A percentile compares a stretch with the other conserved stretches of the same genome.
phyloP scores from a whole-genome alignment of 306 rosid species.

The Lupinus albus region DNA sequence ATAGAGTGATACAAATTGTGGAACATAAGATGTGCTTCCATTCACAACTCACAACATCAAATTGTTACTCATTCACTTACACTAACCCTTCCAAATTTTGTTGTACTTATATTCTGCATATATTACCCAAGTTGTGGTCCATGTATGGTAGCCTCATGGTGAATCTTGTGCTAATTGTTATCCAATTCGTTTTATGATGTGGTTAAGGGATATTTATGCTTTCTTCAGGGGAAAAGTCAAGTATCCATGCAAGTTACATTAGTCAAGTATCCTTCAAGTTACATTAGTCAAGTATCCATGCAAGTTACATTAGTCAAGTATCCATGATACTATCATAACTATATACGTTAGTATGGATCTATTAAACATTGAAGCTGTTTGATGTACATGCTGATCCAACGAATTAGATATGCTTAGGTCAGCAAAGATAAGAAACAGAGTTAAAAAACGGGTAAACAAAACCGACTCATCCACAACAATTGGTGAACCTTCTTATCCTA shows the following conservation, averaged over 20 bases:
- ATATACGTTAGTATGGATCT: no score
- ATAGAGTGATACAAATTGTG: no score
- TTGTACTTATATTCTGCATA: no score
- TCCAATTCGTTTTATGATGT: neutral
- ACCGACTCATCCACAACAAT: neutral
- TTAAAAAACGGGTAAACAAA: neutral
- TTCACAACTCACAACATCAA: neutral
- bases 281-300: no score
- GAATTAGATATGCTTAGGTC: neutral
- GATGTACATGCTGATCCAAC: neutral
- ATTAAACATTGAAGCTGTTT: neutral
- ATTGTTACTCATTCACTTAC: neutral
- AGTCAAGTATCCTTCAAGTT: no score
- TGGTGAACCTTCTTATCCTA: neutral
- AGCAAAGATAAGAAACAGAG: neutral
- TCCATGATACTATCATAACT: no score
- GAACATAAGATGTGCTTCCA: no score
- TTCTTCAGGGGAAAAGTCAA: neutral
- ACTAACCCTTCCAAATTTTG: neutral
- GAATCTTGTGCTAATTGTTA: neutral
- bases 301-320: no score
- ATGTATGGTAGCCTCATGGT: no score
- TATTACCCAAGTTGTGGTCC: no score
- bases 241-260: no score
- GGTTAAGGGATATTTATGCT: conserved; percentile 3